These are phyloP conservation scores for Phytophthora fragariae DNA, from an alignment of 352 stramenopile genomes.

Conservation along the genomic window DNA sequence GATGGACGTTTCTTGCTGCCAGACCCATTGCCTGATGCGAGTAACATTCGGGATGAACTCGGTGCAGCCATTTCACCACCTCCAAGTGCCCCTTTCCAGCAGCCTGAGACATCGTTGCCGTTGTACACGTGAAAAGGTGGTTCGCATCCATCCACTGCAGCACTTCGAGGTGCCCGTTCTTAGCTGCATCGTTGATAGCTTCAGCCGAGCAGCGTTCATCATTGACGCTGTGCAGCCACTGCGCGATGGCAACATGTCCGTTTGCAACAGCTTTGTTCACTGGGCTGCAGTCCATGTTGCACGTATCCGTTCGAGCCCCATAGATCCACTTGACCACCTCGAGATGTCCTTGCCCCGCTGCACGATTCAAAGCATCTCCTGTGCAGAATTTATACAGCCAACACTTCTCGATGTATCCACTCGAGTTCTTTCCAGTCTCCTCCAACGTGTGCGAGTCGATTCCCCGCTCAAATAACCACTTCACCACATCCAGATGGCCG, in stretches of 20 bases:
- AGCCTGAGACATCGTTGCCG: neutral
- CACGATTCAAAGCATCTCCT: neutral
- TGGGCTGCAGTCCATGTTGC: neutral
- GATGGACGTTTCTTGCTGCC: neutral
- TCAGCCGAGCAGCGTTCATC: neutral
- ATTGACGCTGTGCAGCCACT: constrained; percentile 1
- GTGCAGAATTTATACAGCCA: neutral
- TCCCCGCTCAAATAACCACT: constrained; percentile 5
- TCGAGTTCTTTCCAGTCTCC: neutral
- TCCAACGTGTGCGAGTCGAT: neutral
- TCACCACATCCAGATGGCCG: constrained; percentile 2
- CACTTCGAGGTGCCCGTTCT: neutral
- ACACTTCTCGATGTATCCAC: neutral
- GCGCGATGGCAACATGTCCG: neutral
- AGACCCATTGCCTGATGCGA: neutral
- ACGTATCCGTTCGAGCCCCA: neutral
- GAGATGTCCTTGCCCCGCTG: neutral
- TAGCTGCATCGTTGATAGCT: neutral
- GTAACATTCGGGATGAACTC: neutral
- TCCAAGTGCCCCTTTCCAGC: neutral
- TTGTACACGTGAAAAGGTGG: neutral
- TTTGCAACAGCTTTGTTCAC: neutral
- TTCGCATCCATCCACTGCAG: neutral
- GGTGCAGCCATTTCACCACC: neutral
- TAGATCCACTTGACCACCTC: constrained; percentile 1